These are phyloP conservation scores for Thermothelomyces thermophilus DNA, from an alignment of 2,329 filamentous ascomycete genomes.

Conservation along the genomic window DNA sequence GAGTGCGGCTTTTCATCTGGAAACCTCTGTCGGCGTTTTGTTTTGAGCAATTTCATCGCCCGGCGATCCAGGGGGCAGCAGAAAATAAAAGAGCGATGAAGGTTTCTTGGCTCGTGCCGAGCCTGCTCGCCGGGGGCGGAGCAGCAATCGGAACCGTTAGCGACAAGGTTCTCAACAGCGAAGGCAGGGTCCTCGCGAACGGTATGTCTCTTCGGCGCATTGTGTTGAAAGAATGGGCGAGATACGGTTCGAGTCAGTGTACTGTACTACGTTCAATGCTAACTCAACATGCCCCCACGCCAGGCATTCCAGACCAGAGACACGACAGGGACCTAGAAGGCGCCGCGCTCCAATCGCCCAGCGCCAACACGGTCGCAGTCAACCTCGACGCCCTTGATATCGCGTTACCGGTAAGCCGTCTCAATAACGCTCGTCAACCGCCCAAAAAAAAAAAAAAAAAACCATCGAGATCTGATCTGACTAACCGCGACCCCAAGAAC, in stretches of 20 bases:
- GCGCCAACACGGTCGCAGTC: conserved; percentile 56
- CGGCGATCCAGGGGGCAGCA: conserved; percentile 1
- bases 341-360: conserved; percentile 69
- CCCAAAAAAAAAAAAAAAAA: no score
- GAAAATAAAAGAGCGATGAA: conserved; percentile 32
- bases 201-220: no score
- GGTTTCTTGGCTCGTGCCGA: conserved; percentile 30
- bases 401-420: neutral
- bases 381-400: neutral
- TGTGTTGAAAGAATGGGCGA: no score
- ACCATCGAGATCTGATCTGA: no score
- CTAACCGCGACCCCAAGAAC: neutral
- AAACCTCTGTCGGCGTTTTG: neutral
- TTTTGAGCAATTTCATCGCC: conserved; percentile 3
- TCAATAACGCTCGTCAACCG: no score
- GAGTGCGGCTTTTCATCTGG: neutral
- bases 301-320: conserved; percentile 68
- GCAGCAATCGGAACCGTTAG: conserved; percentile 50
- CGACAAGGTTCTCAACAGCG: conserved; percentile 77
- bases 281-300: neutral
- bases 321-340: conserved; percentile 55
- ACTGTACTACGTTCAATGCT: no score
- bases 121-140: conserved; percentile 28
- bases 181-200: conserved; percentile 80
- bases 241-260: no score